These are phyloP conservation scores for Moesziomyces globuligerus DNA, from an alignment of 1,284 basidiomycete species.

Conservation along the genomic window DNA sequence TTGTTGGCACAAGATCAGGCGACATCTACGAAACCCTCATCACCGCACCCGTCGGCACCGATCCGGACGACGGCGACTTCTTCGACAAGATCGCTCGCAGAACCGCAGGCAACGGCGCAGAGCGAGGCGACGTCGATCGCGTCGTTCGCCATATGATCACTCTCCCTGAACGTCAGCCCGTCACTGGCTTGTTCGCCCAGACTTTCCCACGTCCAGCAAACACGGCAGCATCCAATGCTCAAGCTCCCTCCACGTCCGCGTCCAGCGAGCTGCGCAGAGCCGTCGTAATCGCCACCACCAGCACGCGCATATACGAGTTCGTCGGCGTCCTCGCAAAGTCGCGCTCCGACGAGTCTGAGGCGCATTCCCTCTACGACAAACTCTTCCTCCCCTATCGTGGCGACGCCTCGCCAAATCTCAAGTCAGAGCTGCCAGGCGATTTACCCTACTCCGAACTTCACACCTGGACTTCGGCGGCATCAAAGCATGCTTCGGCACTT, in stretches of 20 bases:
- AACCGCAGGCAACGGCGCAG: slow-evolving; percentile 51
- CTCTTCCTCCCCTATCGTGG: slow-evolving; percentile 62
- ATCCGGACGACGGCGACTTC: slow-evolving; percentile 70
- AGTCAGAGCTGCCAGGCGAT: slow-evolving; percentile 64
- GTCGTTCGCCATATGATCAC: slow-evolving; percentile 52
- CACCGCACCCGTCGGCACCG: slow-evolving; percentile 69
- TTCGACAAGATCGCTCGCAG: slow-evolving; percentile 64
- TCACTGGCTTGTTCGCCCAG: slow-evolving; percentile 55
- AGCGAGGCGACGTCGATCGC: slow-evolving; percentile 52
- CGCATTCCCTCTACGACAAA: slow-evolving; percentile 52
- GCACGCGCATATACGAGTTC: slow-evolving; percentile 90
- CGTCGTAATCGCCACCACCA: slow-evolving; percentile 82
- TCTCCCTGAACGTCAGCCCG: slow-evolving; percentile 57
- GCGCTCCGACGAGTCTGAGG: slow-evolving; percentile 73
- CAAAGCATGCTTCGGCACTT: slow-evolving; percentile 14
- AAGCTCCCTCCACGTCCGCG: neutral
- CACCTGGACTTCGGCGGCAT: slow-evolving; percentile 62
- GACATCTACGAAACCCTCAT: slow-evolving; percentile 74
- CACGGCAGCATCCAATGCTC: neutral
- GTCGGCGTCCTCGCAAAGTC: slow-evolving; percentile 74
- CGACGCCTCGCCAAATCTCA: slow-evolving; percentile 54
- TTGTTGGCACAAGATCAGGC: slow-evolving; percentile 77
- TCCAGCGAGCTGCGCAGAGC: slow-evolving; percentile 26
- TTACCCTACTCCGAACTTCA: slow-evolving; percentile 67
- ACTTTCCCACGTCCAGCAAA: slow-evolving; percentile 26